These are phyloP conservation scores for Tricholoma flavovirens DNA, from an alignment of 768 basidiomycete species.

Conservation along the genomic window DNA sequence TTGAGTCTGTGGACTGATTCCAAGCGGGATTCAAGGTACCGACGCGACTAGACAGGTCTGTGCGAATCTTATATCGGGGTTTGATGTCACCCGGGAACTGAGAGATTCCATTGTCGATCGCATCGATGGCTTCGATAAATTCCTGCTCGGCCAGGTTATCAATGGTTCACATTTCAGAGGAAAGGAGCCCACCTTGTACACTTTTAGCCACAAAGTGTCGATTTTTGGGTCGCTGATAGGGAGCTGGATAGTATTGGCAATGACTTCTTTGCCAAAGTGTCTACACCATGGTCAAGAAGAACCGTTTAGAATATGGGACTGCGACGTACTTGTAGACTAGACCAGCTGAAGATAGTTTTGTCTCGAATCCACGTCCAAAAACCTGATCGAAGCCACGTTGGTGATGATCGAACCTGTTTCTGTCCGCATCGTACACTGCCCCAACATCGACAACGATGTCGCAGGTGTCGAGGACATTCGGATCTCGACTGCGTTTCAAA, in stretches of 20 bases:
- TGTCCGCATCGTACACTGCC: constrained; percentile 77
- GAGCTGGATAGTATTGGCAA: constrained; percentile 54
- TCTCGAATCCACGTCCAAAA: constrained; percentile 82
- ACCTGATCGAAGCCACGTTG: constrained; percentile 89
- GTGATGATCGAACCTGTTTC: constrained; percentile 89
- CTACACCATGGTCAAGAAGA: constrained; percentile 30
- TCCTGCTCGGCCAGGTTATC: constrained; percentile 41
- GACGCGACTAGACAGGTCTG: constrained; percentile 83
- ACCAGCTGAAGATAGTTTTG: constrained; percentile 90
- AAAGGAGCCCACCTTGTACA: constrained; percentile 62
- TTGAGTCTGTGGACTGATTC: constrained; percentile 74
- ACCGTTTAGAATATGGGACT: background rate
- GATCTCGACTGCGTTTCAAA: constrained; percentile 71
- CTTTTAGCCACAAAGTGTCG: constrained; percentile 74
- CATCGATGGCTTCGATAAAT: constrained; percentile 93
- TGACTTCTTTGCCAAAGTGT: constrained; percentile 86
- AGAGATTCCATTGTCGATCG: constrained; percentile 89
- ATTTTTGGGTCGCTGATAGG: constrained; percentile 56
- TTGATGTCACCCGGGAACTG: constrained; percentile 66
- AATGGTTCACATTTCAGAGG: background rate
- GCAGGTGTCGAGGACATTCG: constrained; percentile 65
- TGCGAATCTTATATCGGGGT: constrained; percentile 68
- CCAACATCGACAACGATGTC: constrained; percentile 98
- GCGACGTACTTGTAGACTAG: constrained; percentile 85
- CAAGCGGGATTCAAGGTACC: constrained; percentile 83